These are phyloP conservation scores for Raphanus hybrid DNA, from an alignment of 441 rosid genomes.

Conservation along the genomic window DNA sequence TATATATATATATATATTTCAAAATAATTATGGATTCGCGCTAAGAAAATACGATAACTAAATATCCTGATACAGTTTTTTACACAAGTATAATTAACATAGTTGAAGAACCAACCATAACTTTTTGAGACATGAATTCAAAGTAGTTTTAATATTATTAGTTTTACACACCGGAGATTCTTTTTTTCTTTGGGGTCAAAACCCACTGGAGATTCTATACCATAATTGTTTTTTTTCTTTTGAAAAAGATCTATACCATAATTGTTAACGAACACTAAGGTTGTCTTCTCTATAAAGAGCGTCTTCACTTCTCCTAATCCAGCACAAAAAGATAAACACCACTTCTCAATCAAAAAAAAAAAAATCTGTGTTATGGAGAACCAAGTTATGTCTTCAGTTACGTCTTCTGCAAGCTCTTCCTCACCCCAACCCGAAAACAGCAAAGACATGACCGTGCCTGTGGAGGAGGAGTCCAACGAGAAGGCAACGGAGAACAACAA, in stretches of 20 bases:
- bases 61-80: background rate
- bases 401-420: background rate
- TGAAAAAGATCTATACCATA: background rate
- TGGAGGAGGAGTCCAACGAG: conserved; percentile 13
- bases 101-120: conserved; percentile 32
- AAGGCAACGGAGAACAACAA: conserved; percentile 1
- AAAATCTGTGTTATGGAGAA: background rate
- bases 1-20: too few relatives aligned
- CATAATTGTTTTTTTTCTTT: background rate
- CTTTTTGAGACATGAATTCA: conserved; percentile 9
- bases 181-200: background rate
- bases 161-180: background rate
- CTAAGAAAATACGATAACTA: background rate
- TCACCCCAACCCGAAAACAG: background rate
- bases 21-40: background rate
- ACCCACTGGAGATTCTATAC: background rate
- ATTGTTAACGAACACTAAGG: background rate
- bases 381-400: background rate
- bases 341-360: background rate
- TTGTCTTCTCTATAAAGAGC: background rate
- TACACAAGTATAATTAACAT: background rate
- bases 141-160: conserved; percentile 2
- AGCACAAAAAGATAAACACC: background rate
- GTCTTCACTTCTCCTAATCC: background rate
- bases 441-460: background rate